These are phyloP conservation scores for Symmetrospora coprosmae DNA, from an alignment of 768 basidiomycete species.

Conservation along the genomic window DNA sequence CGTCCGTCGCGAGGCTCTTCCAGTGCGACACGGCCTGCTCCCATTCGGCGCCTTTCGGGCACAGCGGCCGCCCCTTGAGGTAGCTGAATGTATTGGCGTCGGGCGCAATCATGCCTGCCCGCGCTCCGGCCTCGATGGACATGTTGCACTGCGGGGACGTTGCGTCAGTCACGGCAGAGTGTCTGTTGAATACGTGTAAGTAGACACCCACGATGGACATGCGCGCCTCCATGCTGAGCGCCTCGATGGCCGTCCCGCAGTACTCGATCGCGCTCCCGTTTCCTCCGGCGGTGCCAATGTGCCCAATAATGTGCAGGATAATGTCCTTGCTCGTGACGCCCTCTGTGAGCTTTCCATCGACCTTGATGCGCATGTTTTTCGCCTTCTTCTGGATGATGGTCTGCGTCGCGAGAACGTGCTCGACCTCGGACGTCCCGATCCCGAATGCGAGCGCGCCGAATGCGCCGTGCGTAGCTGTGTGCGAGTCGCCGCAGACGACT, in stretches of 20 bases:
- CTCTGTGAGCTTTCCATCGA: conserved; percentile 63
- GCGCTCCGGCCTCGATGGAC: conserved; percentile 86
- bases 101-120: conserved; percentile 79
- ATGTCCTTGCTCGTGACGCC: conserved; percentile 83
- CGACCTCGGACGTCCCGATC: conserved; percentile 85
- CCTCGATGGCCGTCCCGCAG: conserved; percentile 46
- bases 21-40: conserved; percentile 73
- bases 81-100: conserved; percentile 77
- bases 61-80: conserved; percentile 62
- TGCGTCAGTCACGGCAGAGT: not conserved
- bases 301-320: conserved; percentile 74
- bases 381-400: conserved; percentile 71
- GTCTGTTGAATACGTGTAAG: not conserved
- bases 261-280: conserved; percentile 86
- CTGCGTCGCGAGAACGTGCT: conserved; percentile 85
- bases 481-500: conserved; percentile 76
- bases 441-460: conserved; percentile 87
- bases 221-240: conserved; percentile 62
- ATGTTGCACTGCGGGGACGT: conserved; percentile 53
- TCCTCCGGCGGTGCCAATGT: conserved; percentile 85
- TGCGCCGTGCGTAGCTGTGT: conserved; percentile 84
- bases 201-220: conserved; percentile 44
- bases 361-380: conserved; percentile 83
- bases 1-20: conserved; percentile 59
- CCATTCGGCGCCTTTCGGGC: conserved; percentile 68